Percentiles rank a stretch among this genome's conserved stretches.
Conservation (phyloP, 306 rosid genomes). For the Quercus engelmannii region DNA sequence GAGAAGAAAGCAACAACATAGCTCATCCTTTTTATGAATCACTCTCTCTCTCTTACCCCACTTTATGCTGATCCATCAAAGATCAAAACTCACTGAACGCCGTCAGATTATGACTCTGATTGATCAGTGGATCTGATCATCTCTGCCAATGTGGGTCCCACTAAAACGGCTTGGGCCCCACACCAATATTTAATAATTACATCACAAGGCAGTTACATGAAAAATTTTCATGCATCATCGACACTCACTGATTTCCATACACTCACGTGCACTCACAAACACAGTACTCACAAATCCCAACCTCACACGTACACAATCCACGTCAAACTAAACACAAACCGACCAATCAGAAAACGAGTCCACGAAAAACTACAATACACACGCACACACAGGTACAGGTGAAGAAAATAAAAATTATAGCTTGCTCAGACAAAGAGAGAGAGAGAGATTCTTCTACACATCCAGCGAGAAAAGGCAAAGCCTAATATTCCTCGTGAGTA, state of each 20-base stretch:
- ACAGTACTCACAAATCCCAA: background rate
- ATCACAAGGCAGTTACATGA: background rate
- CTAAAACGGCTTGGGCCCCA: background rate
- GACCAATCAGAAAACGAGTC: background rate
- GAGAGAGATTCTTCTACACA: conserved; percentile 44
- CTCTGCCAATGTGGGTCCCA: background rate
- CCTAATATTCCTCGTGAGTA: conserved; percentile 63
- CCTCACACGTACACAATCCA: background rate
- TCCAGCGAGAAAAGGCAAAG: conserved; percentile 39
- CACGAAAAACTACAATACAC: too few relatives aligned
- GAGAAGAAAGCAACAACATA: too few relatives aligned
- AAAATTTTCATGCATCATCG: too few relatives aligned
- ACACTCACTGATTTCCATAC: background rate
- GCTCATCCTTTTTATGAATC: too few relatives aligned
- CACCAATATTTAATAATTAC: background rate
- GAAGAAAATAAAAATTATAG: too few relatives aligned
- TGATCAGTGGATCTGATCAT: too few relatives aligned
- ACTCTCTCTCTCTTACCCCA: too few relatives aligned
- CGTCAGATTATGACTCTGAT: background rate
- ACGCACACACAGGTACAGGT: background rate
- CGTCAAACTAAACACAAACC: background rate
- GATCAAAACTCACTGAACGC: too few relatives aligned
- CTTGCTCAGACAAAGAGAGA: conserved; percentile 23
- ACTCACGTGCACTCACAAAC: background rate
- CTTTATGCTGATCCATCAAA: too few relatives aligned